phyloP scores from a whole-genome alignment of 305 asterid species.

The Ajuga reptans region DNA sequence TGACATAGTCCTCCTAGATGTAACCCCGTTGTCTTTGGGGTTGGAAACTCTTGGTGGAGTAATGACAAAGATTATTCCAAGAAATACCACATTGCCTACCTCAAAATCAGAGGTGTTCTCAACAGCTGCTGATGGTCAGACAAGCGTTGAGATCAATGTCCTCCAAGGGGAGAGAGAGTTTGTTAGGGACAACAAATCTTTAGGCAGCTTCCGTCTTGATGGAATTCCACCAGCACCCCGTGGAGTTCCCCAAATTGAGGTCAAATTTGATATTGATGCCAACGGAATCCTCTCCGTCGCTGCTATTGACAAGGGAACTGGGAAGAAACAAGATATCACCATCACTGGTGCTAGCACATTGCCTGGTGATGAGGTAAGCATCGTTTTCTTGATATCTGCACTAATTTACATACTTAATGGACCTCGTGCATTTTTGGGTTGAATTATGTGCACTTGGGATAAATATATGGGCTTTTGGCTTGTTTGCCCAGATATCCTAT shows the following conservation, averaged over 20 bases:
- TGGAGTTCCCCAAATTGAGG: conserved; percentile 91
- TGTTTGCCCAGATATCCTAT: background rate
- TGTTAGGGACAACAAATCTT: conserved; percentile 83
- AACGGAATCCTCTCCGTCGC: conserved; percentile 84
- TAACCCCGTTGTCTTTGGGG: conserved; percentile 71
- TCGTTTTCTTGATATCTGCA: background rate
- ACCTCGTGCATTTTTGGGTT: background rate
- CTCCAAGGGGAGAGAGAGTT: conserved; percentile 93
- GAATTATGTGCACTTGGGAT: background rate
- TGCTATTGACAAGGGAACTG: conserved; percentile 82
- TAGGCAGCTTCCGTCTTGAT: conserved; percentile 91
- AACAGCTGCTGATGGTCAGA: conserved; percentile 92
- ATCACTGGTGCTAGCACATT: conserved; percentile 92
- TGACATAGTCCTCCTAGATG: conserved; percentile 82
- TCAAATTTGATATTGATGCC: conserved; percentile 85
- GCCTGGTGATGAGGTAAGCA: conserved; percentile 70
- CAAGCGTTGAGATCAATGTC: conserved; percentile 85
- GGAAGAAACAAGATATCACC: conserved; percentile 87
- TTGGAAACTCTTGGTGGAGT: conserved; percentile 92
- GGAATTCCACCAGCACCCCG: conserved; percentile 96
- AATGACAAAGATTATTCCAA: conserved; percentile 87
- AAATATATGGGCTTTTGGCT: background rate
- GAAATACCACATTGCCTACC: conserved; percentile 82
- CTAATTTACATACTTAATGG: background rate
- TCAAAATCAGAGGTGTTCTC: conserved; percentile 93